Percentiles rank a stretch among this genome's conserved stretches.
Conservation (phyloP, 495 filamentous ascomycete genomes). For the Lasiosphaeria hispida region DNA sequence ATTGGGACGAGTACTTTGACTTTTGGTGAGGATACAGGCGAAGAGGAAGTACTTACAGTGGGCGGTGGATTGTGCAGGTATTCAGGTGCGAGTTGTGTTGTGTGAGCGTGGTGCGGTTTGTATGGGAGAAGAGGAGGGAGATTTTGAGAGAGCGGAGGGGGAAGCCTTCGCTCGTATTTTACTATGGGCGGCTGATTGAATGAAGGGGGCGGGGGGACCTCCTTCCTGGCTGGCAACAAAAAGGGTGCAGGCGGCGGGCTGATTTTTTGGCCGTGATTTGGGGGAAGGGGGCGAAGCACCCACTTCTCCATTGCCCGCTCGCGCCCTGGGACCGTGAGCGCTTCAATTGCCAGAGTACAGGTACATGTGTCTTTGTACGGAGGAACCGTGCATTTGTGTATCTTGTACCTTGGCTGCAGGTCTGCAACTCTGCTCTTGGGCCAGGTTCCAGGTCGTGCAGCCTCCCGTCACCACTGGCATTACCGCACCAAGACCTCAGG, state of each 20-base stretch:
- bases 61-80: constrained; percentile 24
- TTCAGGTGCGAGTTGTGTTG: constrained; percentile 27
- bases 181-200: constrained; percentile 59
- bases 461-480: too few species aligned
- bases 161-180: constrained; percentile 54
- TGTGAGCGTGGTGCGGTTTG: constrained; percentile 38
- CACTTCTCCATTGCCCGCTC: constrained; percentile 14
- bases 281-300: constrained; percentile 22
- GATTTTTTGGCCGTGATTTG: constrained; percentile 34
- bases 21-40: constrained; percentile 17
- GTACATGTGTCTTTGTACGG: not conserved
- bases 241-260: constrained; percentile 31
- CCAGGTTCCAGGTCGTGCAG: too few species aligned
- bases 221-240: constrained; percentile 43
- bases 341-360: not conserved
- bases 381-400: constrained; percentile 18
- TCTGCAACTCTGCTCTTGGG: not conserved
- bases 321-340: not conserved
- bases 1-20: constrained; percentile 25
- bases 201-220: constrained; percentile 33
- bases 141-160: constrained; percentile 56
- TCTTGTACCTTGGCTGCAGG: constrained; percentile 17
- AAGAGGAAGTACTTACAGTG: constrained; percentile 28
- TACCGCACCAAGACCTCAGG: too few species aligned
- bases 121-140: constrained; percentile 51